These are phyloP conservation scores for Helicocarpus griseus DNA, from an alignment of 2,329 filamentous ascomycete genomes.

Conservation along the genomic window DNA sequence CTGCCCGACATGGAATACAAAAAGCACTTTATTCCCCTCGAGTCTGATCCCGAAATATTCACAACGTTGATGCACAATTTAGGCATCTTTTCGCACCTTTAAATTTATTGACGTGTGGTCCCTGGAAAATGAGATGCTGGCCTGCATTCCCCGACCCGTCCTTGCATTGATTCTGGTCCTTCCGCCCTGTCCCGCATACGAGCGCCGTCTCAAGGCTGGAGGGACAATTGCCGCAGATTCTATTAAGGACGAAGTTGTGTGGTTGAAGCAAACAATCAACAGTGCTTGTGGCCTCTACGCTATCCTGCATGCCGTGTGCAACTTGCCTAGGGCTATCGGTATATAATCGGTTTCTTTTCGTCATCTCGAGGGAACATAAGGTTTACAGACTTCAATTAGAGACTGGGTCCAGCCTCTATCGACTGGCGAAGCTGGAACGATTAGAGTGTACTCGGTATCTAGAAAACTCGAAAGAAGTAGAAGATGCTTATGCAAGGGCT, in stretches of 20 bases:
- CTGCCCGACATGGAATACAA: no score
- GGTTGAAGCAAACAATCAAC: conserved; percentile 12
- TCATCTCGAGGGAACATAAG: background rate
- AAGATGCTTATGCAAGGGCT: conserved; percentile 5
- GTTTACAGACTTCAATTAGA: background rate
- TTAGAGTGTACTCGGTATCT: conserved; percentile 2
- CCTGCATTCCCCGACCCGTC: conserved; percentile 6
- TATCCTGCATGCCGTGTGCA: conserved; percentile 13
- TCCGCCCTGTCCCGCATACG: conserved; percentile 9
- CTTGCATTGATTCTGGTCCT: conserved; percentile 10
- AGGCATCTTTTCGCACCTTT: conserved; percentile 7
- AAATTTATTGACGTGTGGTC: conserved; percentile 11
- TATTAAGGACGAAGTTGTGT: conserved; percentile 2
- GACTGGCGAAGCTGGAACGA: conserved; percentile 1
- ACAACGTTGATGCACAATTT: conserved; percentile 12
- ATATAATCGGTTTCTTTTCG: background rate
- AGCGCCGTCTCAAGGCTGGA: conserved; percentile 2
- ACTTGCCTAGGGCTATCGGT: conserved; percentile 6
- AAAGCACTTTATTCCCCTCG: no score
- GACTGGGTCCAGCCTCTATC: background rate
- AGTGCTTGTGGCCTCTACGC: conserved; percentile 13
- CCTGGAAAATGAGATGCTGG: conserved; percentile 7
- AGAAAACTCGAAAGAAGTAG: conserved; percentile 5
- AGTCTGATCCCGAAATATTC: conserved; percentile 14
- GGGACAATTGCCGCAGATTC: background rate